Conservation (phyloP, 1,139 yeast genomes). For the Debaryomyces robertsiae region DNA sequence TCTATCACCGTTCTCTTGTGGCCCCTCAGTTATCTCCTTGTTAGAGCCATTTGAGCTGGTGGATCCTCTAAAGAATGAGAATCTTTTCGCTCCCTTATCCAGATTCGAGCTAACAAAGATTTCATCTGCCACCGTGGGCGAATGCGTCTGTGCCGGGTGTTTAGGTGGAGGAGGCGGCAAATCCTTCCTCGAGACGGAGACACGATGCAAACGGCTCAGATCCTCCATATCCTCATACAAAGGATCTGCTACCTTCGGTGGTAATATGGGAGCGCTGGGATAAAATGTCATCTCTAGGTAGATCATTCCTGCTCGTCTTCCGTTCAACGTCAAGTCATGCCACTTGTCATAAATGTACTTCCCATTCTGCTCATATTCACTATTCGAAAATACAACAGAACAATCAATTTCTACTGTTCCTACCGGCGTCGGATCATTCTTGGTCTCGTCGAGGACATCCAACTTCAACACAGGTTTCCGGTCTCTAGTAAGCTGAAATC, state of each 20-base stretch:
- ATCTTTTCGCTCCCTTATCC: constrained; percentile 18
- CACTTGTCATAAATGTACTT: constrained; percentile 78
- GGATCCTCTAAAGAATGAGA: constrained; percentile 16
- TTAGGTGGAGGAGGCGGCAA: constrained; percentile 17
- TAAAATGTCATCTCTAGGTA: constrained; percentile 92
- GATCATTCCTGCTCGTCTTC: constrained; percentile 84
- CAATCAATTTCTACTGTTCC: constrained; percentile 83
- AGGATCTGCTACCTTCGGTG: constrained; percentile 37
- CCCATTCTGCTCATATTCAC: constrained; percentile 56
- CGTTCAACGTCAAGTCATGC: constrained; percentile 70
- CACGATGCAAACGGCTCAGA: background rate
- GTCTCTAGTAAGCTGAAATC: constrained; percentile 66
- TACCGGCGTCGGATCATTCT: constrained; percentile 81
- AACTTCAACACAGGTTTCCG: constrained; percentile 65
- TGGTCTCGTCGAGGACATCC: constrained; percentile 84
- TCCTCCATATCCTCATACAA: constrained; percentile 9
- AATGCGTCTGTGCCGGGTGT: constrained; percentile 14
- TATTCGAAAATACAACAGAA: constrained; percentile 57
- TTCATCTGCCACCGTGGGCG: constrained; percentile 25
- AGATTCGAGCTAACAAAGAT: constrained; percentile 29
- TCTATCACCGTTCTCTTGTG: constrained; percentile 16
- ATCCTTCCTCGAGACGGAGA: constrained; percentile 1
- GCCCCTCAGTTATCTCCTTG: constrained; percentile 15
- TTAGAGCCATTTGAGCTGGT: background rate
- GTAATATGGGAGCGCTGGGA: constrained; percentile 58